These are phyloP conservation scores for Diaporthe vaccinii DNA, from an alignment of 2,329 filamentous ascomycete species.

Conservation along the genomic window DNA sequence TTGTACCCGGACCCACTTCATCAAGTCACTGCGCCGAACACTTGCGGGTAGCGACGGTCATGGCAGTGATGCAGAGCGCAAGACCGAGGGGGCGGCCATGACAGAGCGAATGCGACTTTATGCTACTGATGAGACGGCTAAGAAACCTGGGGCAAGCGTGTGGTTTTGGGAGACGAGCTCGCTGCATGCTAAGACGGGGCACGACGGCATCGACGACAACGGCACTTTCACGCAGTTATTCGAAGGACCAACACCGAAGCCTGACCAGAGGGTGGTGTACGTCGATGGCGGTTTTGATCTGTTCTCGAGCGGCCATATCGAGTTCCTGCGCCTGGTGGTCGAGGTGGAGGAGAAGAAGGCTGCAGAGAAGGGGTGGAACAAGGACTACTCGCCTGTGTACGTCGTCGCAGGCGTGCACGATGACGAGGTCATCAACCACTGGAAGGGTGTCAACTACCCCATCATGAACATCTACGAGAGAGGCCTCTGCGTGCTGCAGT, in stretches of 20 bases:
- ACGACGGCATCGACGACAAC: conserved; percentile 66
- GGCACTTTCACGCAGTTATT: conserved; percentile 79
- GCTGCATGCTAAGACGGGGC: conserved; percentile 57
- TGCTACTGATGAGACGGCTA: conserved; percentile 86
- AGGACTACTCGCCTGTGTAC: conserved; percentile 85
- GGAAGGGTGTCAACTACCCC: conserved; percentile 98
- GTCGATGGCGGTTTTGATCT: conserved; percentile 97
- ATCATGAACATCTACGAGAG: conserved; percentile 99
- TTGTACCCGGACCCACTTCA: conserved; percentile 95
- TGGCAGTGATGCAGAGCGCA: conserved; percentile 76
- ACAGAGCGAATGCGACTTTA: conserved; percentile 84
- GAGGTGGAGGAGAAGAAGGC: conserved; percentile 80
- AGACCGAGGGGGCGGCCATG: conserved; percentile 76
- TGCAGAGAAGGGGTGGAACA: conserved; percentile 79
- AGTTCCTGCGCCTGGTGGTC: conserved; percentile 86
- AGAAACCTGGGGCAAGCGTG: conserved; percentile 83
- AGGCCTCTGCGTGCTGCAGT: conserved; percentile 94
- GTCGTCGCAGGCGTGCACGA: conserved; percentile 96
- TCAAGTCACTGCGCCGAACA: conserved; percentile 79
- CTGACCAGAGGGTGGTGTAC: conserved; percentile 89
- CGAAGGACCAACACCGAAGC: conserved; percentile 76
- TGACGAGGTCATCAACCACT: conserved; percentile 93
- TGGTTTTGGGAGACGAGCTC: conserved; percentile 81
- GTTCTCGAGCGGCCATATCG: conserved; percentile 97
- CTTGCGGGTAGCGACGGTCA: conserved; percentile 80